These are phyloP conservation scores for Albatrellus sp. DNA, from an alignment of 1,284 basidiomycete species.

Conservation along the genomic window DNA sequence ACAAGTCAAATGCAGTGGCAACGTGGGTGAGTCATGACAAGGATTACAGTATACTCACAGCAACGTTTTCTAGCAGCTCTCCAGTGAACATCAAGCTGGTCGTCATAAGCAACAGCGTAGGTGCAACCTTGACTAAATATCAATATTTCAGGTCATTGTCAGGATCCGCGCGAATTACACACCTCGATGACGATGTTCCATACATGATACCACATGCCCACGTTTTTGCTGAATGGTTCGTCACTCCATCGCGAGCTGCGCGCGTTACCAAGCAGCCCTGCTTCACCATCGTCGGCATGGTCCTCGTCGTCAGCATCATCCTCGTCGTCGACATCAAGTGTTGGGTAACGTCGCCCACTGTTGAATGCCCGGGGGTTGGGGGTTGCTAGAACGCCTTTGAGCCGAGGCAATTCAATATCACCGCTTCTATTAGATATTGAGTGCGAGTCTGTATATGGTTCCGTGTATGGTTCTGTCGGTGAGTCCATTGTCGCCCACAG, in stretches of 20 bases:
- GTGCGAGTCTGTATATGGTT: not conserved
- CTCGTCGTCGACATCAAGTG: constrained; percentile 16
- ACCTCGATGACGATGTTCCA: constrained; percentile 57
- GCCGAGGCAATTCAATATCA: constrained; percentile 24
- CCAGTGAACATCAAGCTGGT: constrained; percentile 78
- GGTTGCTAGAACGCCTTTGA: constrained; percentile 20
- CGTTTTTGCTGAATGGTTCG: constrained; percentile 9
- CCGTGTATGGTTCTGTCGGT: not conserved
- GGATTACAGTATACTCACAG: constrained; percentile 34
- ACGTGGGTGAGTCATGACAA: not conserved
- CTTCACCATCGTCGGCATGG: constrained; percentile 16
- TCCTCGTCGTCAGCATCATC: constrained; percentile 17
- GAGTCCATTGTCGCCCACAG: constrained; percentile 5
- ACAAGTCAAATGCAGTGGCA: no score
- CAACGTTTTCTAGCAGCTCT: constrained; percentile 76
- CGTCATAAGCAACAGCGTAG: constrained; percentile 61
- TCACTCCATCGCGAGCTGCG: constrained; percentile 17
- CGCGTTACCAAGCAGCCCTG: constrained; percentile 21
- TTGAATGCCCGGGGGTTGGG: constrained; percentile 14
- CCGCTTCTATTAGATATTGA: constrained; percentile 11
- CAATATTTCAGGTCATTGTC: not conserved
- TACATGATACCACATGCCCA: constrained; percentile 35
- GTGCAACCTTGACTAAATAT: constrained; percentile 41
- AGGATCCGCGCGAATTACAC: constrained; percentile 12
- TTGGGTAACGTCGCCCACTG: constrained; percentile 8